Conservation (phyloP, 2,329 filamentous ascomycete genomes). For the Penicillium digitatum region DNA sequence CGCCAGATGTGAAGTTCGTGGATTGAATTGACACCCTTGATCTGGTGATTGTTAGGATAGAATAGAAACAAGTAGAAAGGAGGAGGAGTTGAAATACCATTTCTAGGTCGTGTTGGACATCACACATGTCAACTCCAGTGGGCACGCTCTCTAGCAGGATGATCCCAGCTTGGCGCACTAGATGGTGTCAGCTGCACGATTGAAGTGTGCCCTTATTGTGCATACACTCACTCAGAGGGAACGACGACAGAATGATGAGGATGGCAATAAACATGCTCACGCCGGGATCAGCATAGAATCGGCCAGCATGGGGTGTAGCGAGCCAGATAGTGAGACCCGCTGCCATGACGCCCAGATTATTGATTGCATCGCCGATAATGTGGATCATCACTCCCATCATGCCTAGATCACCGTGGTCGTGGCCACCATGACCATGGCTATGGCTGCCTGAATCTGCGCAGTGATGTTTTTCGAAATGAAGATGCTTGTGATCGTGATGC, state of each 20-base stretch:
- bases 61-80: neutral
- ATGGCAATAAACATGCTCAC: slow-evolving; percentile 65
- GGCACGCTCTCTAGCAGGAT: slow-evolving; percentile 68
- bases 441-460: slow-evolving; percentile 7
- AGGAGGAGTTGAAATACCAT: slow-evolving; percentile 44
- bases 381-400: slow-evolving; percentile 69
- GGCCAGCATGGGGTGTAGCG: slow-evolving; percentile 47
- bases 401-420: slow-evolving; percentile 55
- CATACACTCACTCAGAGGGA: slow-evolving; percentile 47
- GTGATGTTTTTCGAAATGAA: slow-evolving; percentile 11
- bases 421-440: slow-evolving; percentile 23
- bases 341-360: slow-evolving; percentile 71
- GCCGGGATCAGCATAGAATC: slow-evolving; percentile 69
- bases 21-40: slow-evolving; percentile 62
- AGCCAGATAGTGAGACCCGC: slow-evolving; percentile 68
- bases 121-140: slow-evolving; percentile 54
- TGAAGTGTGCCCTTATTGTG: no score
- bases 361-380: slow-evolving; percentile 67
- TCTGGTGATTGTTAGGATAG: slow-evolving; percentile 40
- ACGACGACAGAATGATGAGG: slow-evolving; percentile 65
- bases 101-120: slow-evolving; percentile 67
- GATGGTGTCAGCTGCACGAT: neutral
- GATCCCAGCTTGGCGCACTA: slow-evolving; percentile 45
- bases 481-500: slow-evolving; percentile 28
- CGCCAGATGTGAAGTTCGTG: slow-evolving; percentile 74